Evolutionary conservation across 257 asterid genomes (phyloP).

Genomic region (Fraxinus excelsior): DNA sequence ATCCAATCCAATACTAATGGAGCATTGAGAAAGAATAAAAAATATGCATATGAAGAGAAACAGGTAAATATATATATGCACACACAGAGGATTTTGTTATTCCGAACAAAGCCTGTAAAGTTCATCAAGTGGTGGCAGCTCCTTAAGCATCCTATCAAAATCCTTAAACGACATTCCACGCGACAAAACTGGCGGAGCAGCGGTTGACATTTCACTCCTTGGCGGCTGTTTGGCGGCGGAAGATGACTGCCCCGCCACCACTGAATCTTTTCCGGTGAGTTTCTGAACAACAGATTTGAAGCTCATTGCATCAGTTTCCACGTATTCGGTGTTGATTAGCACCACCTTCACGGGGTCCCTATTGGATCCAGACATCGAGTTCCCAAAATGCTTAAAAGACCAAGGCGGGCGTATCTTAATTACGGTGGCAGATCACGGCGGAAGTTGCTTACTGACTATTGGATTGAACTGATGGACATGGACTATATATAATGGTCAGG

Average conservation of each 20-base stretch:
- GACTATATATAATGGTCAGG: not conserved
- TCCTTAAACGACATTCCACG: constrained; percentile 40
- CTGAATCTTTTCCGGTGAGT: constrained; percentile 49
- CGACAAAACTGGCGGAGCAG: constrained; percentile 5
- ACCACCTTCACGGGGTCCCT: constrained; percentile 33
- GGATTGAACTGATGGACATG: not conserved
- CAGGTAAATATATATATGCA: not conserved
- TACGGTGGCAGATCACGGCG: not conserved
- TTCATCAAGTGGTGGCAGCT: constrained; percentile 46
- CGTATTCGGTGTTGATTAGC: constrained; percentile 48
- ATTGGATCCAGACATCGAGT: not conserved
- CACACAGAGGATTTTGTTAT: not conserved
- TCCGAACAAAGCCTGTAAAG: constrained; percentile 4
- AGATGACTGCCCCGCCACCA: constrained; percentile 2
- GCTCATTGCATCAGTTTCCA: constrained; percentile 42
- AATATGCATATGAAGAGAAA: too few species aligned
- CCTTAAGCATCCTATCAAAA: constrained; percentile 35
- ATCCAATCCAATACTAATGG: not conserved
- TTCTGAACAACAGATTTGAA: constrained; percentile 53
- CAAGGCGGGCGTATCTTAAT: too few species aligned
- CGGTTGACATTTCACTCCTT: not conserved
- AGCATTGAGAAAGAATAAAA: not conserved
- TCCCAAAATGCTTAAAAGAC: not conserved
- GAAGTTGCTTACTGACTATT: not conserved
- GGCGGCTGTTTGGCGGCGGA: constrained; percentile 14